Percentiles rank a stretch among this genome's conserved stretches.
Conservation (phyloP, 2,329 filamentous ascomycete genomes). For the Talaromyces rugulosus region DNA sequence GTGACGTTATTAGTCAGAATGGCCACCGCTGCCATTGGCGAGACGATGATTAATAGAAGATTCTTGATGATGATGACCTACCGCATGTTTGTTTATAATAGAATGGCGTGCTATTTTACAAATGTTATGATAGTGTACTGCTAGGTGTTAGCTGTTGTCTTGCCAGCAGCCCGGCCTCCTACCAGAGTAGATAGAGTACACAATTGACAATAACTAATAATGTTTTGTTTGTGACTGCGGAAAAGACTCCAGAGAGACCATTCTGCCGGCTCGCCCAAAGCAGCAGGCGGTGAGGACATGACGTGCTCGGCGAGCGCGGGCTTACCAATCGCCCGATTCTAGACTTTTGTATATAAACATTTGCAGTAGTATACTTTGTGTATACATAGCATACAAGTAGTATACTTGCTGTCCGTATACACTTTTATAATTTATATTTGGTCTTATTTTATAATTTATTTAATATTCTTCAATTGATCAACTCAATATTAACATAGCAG, state of each 20-base stretch:
- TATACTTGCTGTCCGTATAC: too few relatives aligned
- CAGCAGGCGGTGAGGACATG: slow-evolving; percentile 9
- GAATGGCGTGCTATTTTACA: too few relatives aligned
- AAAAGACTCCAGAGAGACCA: too few relatives aligned
- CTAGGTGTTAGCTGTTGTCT: neutral
- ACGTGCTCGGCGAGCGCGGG: slow-evolving; percentile 13
- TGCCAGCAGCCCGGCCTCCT: neutral
- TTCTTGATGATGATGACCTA: neutral
- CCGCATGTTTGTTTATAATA: neutral
- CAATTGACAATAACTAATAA: neutral
- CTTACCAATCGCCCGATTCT: slow-evolving; percentile 9
- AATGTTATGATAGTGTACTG: neutral
- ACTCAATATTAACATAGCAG: neutral
- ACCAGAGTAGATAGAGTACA: neutral
- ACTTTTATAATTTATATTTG: too few relatives aligned
- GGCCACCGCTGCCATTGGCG: slow-evolving; percentile 10
- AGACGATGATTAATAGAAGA: neutral
- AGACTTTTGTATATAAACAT: too few relatives aligned
- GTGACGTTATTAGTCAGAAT: slow-evolving; percentile 11
- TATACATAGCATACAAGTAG: neutral
- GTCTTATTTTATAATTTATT: too few relatives aligned
- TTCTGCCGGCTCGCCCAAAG: neutral
- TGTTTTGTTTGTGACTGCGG: too few relatives aligned
- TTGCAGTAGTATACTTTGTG: too few relatives aligned
- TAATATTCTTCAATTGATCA: neutral